Percentiles rank a stretch among this genome's conserved stretches.
These are phyloP conservation scores for Paramecium sexaurelia DNA, from an alignment of 73 alveolate genomes.

Conservation along the genomic window DNA sequence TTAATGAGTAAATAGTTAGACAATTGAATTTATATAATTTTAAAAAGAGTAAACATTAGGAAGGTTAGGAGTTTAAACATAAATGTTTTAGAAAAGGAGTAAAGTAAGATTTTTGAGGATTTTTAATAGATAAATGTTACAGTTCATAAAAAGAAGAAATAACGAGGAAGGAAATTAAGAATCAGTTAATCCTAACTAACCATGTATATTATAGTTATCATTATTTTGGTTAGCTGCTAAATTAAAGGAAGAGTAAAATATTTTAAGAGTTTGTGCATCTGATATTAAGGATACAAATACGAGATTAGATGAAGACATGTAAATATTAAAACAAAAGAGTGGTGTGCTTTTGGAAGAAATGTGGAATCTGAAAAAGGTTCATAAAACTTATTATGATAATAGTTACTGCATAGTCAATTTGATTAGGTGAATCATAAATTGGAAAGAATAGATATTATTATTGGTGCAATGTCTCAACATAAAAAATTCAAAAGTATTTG, in stretches of 20 bases:
- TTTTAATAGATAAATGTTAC: not conserved
- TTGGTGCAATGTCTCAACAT: conserved; percentile 53
- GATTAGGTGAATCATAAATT: conserved; percentile 47
- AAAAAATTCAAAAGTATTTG: conserved; percentile 31
- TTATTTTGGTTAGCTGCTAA: not conserved
- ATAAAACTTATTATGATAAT: not conserved
- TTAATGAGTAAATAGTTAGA: not conserved
- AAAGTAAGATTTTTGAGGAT: not conserved
- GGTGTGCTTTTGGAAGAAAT: conserved; percentile 43
- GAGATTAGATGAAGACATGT: conserved; percentile 48
- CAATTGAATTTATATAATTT: conserved; percentile 56
- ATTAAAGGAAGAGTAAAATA: conserved; percentile 45
- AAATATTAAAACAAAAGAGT: conserved; percentile 4
- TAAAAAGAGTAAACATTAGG: conserved; percentile 45
- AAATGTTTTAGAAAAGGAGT: conserved; percentile 53
- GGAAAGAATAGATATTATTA: conserved; percentile 40
- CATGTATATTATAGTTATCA: not conserved
- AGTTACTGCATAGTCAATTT: conserved; percentile 47
- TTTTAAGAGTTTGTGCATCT: conserved; percentile 45
- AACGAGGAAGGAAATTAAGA: conserved; percentile 48
- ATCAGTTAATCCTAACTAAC: conserved; percentile 46
- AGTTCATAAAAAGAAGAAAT: conserved; percentile 34
- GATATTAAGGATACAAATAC: conserved; percentile 49
- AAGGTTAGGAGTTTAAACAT: conserved; percentile 48
- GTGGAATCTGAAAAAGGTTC: conserved; percentile 61